Evolutionary conservation across 2,329 filamentous ascomycete genomes (phyloP), one percentile per base, ranked within the genome.

Genomic region (Polychaeton citri): DNA sequence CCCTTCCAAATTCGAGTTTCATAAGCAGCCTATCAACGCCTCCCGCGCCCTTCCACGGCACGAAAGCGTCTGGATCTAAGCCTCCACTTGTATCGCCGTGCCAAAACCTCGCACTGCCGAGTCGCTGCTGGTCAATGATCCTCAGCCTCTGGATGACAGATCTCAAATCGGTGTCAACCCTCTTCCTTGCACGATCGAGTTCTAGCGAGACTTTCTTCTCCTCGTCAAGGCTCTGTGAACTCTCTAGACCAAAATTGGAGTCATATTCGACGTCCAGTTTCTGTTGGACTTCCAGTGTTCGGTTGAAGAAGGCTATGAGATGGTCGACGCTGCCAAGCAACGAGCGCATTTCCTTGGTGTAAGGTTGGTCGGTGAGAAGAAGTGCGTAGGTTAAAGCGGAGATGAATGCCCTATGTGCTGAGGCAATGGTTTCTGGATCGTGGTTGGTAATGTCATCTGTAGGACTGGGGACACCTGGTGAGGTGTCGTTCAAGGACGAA

Each of bases 341-440:
- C 5, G 68, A 64, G 51, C 81, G 79, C 0, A 87, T 63, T 1
- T 72, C 62, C 13, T 72, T 65, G 0, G 79, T 81, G 53, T 81
- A 86, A 2, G 63, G 57, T 1, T 64, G 48, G 21, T 76, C 73
- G 0, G 75, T 77, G 7, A 87, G 68, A 13, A 87, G 69, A 2
- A 88, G 67, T 5, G 73, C 71, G 30, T 74, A 72, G 1, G 70
- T 63, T 2, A 96, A 65, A 2, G 76, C 73, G 21, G 70, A 64
- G 9, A 96, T 72, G 54, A 92, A 94, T 13, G 71, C 64, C 12
- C 77, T 71, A 58, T 96, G 88, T 3, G 85, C 86, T 3, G 74
- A 72, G 4, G 85, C 77, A 16, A 96, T 71, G 3, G 80, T 79
- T 59, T 95, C 85, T 0, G 88, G 87, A 53, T 96, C 88, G 12